These are phyloP conservation scores for Chytriomyces hyalinus DNA, from an alignment of 192 early-diverging fungal species.

Conservation along the genomic window DNA sequence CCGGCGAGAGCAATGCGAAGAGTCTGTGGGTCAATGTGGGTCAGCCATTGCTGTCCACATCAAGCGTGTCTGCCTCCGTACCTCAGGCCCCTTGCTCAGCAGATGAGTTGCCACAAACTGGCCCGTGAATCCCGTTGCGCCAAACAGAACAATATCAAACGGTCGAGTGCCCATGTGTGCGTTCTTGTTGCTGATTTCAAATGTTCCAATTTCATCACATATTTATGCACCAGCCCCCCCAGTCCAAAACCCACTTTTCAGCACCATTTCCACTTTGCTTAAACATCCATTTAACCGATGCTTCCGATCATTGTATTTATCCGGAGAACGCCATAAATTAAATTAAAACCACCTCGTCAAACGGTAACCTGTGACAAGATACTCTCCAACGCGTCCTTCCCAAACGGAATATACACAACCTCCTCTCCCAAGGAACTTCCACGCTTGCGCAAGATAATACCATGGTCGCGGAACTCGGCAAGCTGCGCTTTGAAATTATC, in stretches of 20 bases:
- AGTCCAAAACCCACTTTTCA: too few relatives aligned
- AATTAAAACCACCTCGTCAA: background rate
- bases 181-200: too few relatives aligned
- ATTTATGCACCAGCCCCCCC: too few relatives aligned
- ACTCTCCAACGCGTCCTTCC: conserved; percentile 62
- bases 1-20: conserved; percentile 80
- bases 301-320: too few relatives aligned
- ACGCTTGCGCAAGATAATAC: conserved; percentile 71
- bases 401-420: conserved; percentile 75
- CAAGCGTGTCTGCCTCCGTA: background rate
- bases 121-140: conserved; percentile 87
- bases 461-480: conserved; percentile 92
- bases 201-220: too few relatives aligned
- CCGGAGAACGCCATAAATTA: too few relatives aligned
- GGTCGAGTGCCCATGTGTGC: background rate
- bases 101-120: conserved; percentile 71
- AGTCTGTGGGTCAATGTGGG: conserved; percentile 22
- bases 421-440: conserved; percentile 64
- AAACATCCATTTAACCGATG: too few relatives aligned
- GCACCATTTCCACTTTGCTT: too few relatives aligned
- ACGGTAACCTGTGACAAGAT: conserved; percentile 69
- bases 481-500: conserved; percentile 88
- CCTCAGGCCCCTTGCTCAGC: conserved; percentile 48
- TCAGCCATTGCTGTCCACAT: background rate
- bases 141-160: conserved; percentile 29